Conservation (phyloP, 1,284 basidiomycete species). For the Boletus mariae region DNA sequence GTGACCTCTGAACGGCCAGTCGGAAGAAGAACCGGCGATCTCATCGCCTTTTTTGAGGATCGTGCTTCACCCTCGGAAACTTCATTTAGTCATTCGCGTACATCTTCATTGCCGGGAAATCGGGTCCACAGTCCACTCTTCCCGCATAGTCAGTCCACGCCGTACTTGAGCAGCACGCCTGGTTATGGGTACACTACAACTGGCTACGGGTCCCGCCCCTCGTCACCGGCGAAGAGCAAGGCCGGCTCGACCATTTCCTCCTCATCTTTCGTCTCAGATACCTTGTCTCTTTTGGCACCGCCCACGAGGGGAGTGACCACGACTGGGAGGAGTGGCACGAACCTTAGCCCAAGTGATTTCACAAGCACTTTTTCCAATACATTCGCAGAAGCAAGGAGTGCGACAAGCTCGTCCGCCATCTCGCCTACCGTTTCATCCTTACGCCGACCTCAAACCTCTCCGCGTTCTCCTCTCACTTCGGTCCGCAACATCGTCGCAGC, state of each 20-base stretch:
- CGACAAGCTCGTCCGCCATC: slow-evolving; percentile 20
- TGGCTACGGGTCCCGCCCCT: slow-evolving; percentile 36
- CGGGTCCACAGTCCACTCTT: slow-evolving; percentile 53
- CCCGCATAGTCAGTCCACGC: slow-evolving; percentile 42
- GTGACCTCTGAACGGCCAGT: slow-evolving; percentile 35
- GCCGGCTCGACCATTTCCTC: slow-evolving; percentile 32
- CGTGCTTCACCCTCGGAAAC: slow-evolving; percentile 34
- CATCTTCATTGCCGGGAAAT: slow-evolving; percentile 51
- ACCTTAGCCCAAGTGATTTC: slow-evolving; percentile 33
- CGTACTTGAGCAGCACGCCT: slow-evolving; percentile 33
- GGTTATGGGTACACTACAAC: slow-evolving; percentile 30
- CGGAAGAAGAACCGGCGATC: slow-evolving; percentile 60
- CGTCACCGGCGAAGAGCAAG: slow-evolving; percentile 46
- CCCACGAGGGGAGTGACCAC: slow-evolving; percentile 26
- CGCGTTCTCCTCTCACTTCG: slow-evolving; percentile 64
- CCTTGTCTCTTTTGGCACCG: slow-evolving; percentile 40
- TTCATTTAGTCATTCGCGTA: slow-evolving; percentile 44
- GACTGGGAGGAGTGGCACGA: slow-evolving; percentile 24
- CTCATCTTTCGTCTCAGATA: slow-evolving; percentile 23
- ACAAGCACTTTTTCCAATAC: slow-evolving; percentile 34
- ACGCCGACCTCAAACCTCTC: slow-evolving; percentile 51
- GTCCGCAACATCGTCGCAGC: slow-evolving; percentile 77
- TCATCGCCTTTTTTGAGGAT: slow-evolving; percentile 74
- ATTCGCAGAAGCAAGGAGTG: slow-evolving; percentile 28
- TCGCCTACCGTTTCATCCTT: slow-evolving; percentile 33